Evolutionary conservation across 345 rosid genomes (phyloP).

Genomic region (Limnanthes douglasii): DNA sequence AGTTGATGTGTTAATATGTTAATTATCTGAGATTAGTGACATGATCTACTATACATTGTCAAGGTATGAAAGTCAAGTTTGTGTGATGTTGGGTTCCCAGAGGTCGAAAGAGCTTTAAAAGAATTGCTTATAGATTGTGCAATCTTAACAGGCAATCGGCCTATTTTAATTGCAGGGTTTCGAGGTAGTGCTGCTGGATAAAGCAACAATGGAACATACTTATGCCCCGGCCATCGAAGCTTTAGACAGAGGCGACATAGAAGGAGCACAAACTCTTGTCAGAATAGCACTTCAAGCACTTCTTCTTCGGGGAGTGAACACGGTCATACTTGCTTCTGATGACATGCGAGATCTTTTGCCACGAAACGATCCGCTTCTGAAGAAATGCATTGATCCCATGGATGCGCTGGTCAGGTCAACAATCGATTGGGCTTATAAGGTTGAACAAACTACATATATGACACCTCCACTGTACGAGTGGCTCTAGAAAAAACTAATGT

Average conservation of each 20-base stretch:
- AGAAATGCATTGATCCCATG: constrained; percentile 48
- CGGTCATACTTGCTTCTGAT: constrained; percentile 47
- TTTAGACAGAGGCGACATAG: constrained; percentile 29
- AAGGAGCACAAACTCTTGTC: constrained; percentile 44
- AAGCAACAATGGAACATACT: constrained; percentile 37
- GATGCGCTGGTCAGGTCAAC: constrained; percentile 48
- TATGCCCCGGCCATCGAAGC: constrained; percentile 37
- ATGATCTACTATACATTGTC: neutral
- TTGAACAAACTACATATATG: constrained; percentile 4
- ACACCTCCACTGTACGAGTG: too few species aligned
- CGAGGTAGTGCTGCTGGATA: constrained; percentile 59
- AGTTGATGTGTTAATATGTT: neutral
- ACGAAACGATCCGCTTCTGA: constrained; percentile 37
- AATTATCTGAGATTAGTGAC: neutral
- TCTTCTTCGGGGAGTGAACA: constrained; percentile 42
- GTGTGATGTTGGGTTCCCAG: neutral
- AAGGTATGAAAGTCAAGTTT: neutral
- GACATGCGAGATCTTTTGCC: constrained; percentile 38
- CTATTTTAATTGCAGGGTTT: too few species aligned
- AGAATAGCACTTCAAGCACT: constrained; percentile 48
- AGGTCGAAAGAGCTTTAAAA: too few species aligned
- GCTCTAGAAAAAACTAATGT: too few species aligned
- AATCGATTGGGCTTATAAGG: constrained; percentile 30
- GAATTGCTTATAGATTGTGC: too few species aligned
- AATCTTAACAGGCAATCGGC: too few species aligned